These are phyloP conservation scores for Elongisporangium prolatum DNA, from an alignment of 352 stramenopile genomes.

Conservation along the genomic window DNA sequence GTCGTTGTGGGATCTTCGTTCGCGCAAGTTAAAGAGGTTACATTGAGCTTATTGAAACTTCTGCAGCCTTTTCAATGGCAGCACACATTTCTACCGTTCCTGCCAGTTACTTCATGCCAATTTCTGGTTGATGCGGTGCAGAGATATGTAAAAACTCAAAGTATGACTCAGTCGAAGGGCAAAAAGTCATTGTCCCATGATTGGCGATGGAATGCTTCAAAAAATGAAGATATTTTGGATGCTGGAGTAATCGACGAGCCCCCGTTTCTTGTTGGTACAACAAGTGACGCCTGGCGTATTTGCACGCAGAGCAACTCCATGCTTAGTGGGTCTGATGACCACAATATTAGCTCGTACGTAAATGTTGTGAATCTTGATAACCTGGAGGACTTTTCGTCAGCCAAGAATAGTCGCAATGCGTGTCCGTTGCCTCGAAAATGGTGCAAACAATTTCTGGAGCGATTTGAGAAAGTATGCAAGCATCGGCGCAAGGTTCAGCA, in stretches of 20 bases:
- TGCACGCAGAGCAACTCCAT: background rate
- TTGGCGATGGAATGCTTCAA: slow-evolving; percentile 30
- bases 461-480: slow-evolving; percentile 64
- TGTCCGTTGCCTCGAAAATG: slow-evolving; percentile 67
- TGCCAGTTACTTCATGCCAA: slow-evolving; percentile 66
- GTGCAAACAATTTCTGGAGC: slow-evolving; percentile 69
- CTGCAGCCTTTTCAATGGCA: slow-evolving; percentile 80
- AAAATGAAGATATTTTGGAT: background rate
- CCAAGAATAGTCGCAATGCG: slow-evolving; percentile 53
- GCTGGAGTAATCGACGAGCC: slow-evolving; percentile 24
- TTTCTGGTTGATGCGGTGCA: slow-evolving; percentile 63
- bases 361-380: slow-evolving; percentile 70
- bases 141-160: slow-evolving; percentile 47
- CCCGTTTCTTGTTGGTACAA: slow-evolving; percentile 63
- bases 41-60: slow-evolving; percentile 61
- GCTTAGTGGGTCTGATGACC: background rate
- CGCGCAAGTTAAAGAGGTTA: slow-evolving; percentile 69
- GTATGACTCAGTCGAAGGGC: slow-evolving; percentile 44
- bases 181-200: slow-evolving; percentile 56
- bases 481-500: slow-evolving; percentile 55
- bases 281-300: slow-evolving; percentile 58
- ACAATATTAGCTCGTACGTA: slow-evolving; percentile 26
- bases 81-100: slow-evolving; percentile 71
- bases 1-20: slow-evolving; percentile 74
- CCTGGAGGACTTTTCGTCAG: slow-evolving; percentile 36